These are phyloP conservation scores for Trypanosoma vivax DNA, from an alignment of 208 protist species.

Conservation along the genomic window DNA sequence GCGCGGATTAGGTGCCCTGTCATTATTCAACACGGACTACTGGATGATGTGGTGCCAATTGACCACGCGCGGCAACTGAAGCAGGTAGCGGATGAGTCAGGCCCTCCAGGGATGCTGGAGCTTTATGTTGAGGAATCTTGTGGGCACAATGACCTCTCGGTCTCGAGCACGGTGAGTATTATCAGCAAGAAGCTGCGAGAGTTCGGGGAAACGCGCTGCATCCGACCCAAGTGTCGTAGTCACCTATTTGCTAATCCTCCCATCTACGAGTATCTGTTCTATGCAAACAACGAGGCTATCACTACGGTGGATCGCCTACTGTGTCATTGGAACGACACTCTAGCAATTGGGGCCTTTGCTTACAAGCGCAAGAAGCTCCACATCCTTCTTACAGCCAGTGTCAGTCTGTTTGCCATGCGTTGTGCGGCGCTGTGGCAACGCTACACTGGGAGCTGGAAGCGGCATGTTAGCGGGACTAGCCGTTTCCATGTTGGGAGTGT, in stretches of 20 bases:
- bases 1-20: conserved; percentile 65
- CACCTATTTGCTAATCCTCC: conserved; percentile 39
- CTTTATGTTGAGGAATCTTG: conserved; percentile 51
- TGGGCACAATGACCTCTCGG: conserved; percentile 76
- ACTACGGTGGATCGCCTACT: conserved; percentile 22
- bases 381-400: conserved; percentile 47
- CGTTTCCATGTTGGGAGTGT: background rate
- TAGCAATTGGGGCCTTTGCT: conserved; percentile 22
- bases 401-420: conserved; percentile 54
- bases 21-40: conserved; percentile 75
- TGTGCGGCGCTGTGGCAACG: conserved; percentile 53
- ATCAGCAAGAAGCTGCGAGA: conserved; percentile 33
- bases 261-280: conserved; percentile 54
- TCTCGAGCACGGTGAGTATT: conserved; percentile 31
- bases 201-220: conserved; percentile 25
- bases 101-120: conserved; percentile 44
- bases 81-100: conserved; percentile 30
- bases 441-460: conserved; percentile 34
- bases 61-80: conserved; percentile 58
- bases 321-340: conserved; percentile 24
- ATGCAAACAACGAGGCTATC: conserved; percentile 16
- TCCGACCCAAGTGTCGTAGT: conserved; percentile 17
- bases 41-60: conserved; percentile 68
- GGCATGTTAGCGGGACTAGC: conserved; percentile 6
- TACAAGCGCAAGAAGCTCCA: conserved; percentile 38